Evolutionary conservation across 176 grass and related monocot species (phyloP).

Genomic region (Oryza glaberrima): DNA sequence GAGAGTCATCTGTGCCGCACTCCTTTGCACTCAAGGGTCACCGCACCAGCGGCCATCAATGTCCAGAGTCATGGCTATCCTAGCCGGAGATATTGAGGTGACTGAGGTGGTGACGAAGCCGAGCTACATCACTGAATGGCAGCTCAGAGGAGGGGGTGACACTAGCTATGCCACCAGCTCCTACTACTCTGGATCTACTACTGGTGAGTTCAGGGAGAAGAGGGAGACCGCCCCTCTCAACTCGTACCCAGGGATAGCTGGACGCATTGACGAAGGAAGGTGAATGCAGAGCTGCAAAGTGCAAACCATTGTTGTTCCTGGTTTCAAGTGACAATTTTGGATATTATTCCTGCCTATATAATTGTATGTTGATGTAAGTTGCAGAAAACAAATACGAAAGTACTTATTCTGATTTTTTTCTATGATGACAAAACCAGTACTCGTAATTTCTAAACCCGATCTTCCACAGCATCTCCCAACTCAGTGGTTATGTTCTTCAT

Average conservation of each 20-base stretch:
- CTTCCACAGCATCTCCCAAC: too few species aligned
- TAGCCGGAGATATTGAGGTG: slow-evolving; percentile 46
- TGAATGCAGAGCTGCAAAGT: background rate
- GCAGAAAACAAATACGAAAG: background rate
- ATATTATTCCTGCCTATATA: background rate
- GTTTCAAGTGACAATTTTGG: background rate
- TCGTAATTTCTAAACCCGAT: too few species aligned
- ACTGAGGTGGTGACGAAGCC: slow-evolving; percentile 46
- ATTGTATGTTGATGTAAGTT: background rate
- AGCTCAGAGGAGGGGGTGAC: slow-evolving; percentile 43
- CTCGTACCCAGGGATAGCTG: background rate
- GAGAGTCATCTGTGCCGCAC: slow-evolving; percentile 47
- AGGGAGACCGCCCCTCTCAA: background rate
- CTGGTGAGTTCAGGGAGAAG: background rate
- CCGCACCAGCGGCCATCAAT: slow-evolving; percentile 56
- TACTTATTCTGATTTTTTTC: too few species aligned
- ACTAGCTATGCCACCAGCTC: background rate
- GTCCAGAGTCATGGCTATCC: slow-evolving; percentile 54
- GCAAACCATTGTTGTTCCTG: background rate
- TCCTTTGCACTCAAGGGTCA: slow-evolving; percentile 61
- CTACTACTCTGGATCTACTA: background rate
- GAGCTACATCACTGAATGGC: slow-evolving; percentile 66
- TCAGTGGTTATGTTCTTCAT: too few species aligned
- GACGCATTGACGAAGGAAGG: background rate
- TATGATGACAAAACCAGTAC: too few species aligned